Evolutionary conservation across 2,329 filamentous ascomycete genomes (phyloP).

Genomic region (Pseudogymnoascus sp.): DNA sequence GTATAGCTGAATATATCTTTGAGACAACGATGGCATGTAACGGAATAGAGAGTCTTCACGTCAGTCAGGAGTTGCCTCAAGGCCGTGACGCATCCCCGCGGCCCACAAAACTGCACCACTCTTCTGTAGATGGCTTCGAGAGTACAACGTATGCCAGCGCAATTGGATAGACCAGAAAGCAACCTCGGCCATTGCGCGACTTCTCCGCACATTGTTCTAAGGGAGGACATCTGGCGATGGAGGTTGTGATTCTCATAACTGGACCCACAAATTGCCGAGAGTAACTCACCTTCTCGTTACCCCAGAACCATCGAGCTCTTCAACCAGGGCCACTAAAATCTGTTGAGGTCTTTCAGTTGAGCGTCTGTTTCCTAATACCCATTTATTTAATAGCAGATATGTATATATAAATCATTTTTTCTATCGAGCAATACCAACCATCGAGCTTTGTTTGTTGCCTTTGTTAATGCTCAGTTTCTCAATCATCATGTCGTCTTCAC

Average conservation of each 20-base stretch:
- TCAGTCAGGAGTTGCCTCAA: background rate
- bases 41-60: background rate
- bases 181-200: background rate
- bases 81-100: background rate
- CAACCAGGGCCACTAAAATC: background rate
- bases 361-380: background rate
- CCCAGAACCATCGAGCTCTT: background rate
- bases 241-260: background rate
- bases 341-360: background rate
- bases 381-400: background rate
- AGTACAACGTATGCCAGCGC: background rate
- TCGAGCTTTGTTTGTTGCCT: background rate
- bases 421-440: background rate
- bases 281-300: background rate
- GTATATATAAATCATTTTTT: background rate
- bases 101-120: background rate
- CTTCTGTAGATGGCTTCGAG: background rate
- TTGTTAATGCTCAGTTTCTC: background rate
- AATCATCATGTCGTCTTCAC: background rate
- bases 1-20: background rate
- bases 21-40: background rate
- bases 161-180: background rate
- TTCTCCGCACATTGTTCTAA: background rate
- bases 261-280: background rate
- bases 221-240: background rate